Base-by-base conservation (phyloP, 495 filamentous ascomycete species). In the Aspergillus funiculosus region DNA sequence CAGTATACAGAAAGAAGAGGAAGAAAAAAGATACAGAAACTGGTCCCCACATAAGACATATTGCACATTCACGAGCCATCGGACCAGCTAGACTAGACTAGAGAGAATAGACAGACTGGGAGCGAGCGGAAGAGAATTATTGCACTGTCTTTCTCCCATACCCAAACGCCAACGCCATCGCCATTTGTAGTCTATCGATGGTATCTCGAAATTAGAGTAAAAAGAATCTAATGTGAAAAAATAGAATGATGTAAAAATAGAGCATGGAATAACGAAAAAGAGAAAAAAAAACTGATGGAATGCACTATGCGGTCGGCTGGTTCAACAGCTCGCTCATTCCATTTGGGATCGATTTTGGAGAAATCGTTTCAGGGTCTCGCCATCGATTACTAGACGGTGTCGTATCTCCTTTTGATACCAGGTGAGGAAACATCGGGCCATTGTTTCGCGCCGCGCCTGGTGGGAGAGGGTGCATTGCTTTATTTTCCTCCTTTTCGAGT, bases 181-280 rank as follows among this genome's bases (percentile, higher is more conserved):
- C n/a, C n/a, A n/a, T n/a, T n/a, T n/a, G n/a, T n/a, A 59, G 51
- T 71, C 66, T 71, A 71, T 68, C 66, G 46, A 51, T 69, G 68
- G 66, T 69, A 71, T 71, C 68, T 53, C 40, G 30, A 53, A 56
- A 49, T 39, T 49, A 48, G 39, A 43, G 48, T 19, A 43, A 40
- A 22, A 50, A 46, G 30, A 39, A 43, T 24, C 31, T 26, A 30
- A 30, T 29, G 24, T 36, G 28, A 34, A 40, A 43, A 27, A 43
- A 29, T 36, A 31, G 40, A 50, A 28, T 43, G 6, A 51, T 29
- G 32, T 9, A 44, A 42, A 27, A 36, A 39, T 38, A 50, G 11
- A n/a, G n/a, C n/a, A n/a, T n/a, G n/a, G n/a, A n/a, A n/a, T n/a
- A n/a, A n/a, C n/a, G n/a, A n/a, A n/a, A n/a, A n/a, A n/a, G n/a